Base-by-base conservation (phyloP, 208 protist genomes). In the Acanthamoeba triangularis region DNA sequence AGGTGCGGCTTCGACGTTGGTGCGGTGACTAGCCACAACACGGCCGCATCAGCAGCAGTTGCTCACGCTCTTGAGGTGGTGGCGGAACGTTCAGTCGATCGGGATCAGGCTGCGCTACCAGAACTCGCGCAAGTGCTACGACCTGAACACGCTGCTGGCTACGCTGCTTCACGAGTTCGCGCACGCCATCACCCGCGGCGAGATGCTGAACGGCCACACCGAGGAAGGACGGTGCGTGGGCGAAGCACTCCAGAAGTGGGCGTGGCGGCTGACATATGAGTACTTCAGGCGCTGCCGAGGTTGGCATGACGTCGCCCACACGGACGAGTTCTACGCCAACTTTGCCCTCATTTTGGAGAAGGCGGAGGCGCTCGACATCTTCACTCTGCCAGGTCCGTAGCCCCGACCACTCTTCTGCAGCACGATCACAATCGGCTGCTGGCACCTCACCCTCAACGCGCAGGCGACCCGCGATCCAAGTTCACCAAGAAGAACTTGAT, bases 71-170 rank as follows among this genome's bases (percentile, higher is more conserved):
- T 56, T 18, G 52, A 56, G 52, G 52, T 20, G 52, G 14, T 56
- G 11, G 5, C 14, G 52, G 16, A 18, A 56, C n/a, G n/a, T 56
- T 1, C 47, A 85, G 76, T 85, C 76, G 23, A 56, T 85, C 2
- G 76, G 76, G 28, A 56, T 85, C 8, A 49, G 76, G 76, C 30
- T 85, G 76, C 76, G 76, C 1, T 85, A 59, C 47, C 76, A 85
- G 47, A 85, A 85, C 76, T 85, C 76, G 41, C n/a, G 23, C 76
- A 85, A 85, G 76, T 85, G 76, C 76, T 85, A 85, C 47, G 76
- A 85, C 37, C 44, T 85, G 23, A 23, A 85, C 28, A 85, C 44
- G 44, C 76, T 85, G 76, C 28, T 85, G 76, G 76, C 76, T 5
- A 85, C 76, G 18, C 76, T 85, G 11, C 76, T 85, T 10, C 76